Evolutionary conservation across 116 monocot species (phyloP), one percentile per base, ranked within the genome.

Genomic region (Zostera marina): DNA sequence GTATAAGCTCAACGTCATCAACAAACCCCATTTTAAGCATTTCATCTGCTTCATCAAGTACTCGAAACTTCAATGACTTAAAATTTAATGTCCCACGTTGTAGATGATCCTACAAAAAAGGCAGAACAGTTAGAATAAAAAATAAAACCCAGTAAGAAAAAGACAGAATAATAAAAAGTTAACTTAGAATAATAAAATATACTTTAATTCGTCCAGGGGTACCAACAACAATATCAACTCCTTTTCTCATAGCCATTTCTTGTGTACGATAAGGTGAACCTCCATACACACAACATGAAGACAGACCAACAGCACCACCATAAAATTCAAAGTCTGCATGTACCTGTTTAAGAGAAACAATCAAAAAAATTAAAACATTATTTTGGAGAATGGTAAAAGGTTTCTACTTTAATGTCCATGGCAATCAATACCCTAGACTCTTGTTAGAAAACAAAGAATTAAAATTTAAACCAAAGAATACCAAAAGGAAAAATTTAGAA

Each of bases 11-110:
- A 43, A 96, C 94, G 72, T 96, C 88, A 67, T 88, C 85, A 62
- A 88, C 85, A 54, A 96, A 96, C 14, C 94, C 94, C 94, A 96
- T 88, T 58, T 88, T 96, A 68, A 96, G 66, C 94, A 96, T 96
- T 71, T 96, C 88, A 74, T 96, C 94, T 53, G 94, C 88, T 69
- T 96, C 94, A 70, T 96, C 94, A 73, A 96, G 88, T 46, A 88
- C 80, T 38, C 94, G 88, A 51, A 96, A 96, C 45, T 96, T 88
- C 54, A 96, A 68, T 12, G 69, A 65, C 54, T 71, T 85, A 61
- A 96, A 70, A 46, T 88, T 75, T 53, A 96, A 75, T 64, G 47
- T 77, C 44, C 70, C 76, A 58, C 82, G 79, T 53, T 85, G 76
- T 41, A 96, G 21, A 66, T 81, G 83, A 64, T 92, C 92, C 92